Conservation (phyloP, 192 early-diverging fungal species). For the Gamsiella multidivaricata region DNA sequence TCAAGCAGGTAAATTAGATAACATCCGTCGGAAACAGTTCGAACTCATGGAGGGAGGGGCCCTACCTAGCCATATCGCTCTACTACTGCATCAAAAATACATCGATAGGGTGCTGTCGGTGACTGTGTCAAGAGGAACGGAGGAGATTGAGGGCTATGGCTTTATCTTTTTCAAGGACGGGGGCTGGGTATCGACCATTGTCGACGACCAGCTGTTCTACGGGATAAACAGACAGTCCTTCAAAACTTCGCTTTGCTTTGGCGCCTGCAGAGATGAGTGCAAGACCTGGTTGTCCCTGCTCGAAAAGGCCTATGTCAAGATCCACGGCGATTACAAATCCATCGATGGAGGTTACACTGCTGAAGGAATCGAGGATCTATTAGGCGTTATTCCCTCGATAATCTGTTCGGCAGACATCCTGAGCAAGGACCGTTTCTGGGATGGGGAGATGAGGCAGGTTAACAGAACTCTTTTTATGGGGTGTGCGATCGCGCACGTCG, state of each 20-base stretch:
- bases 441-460: conserved; percentile 37
- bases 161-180: conserved; percentile 65
- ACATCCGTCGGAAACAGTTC: not conserved
- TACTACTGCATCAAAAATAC: no score
- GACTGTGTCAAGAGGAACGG: conserved; percentile 62
- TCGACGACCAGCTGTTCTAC: conserved; percentile 60
- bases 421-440: conserved; percentile 57
- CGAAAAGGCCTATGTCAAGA: conserved; percentile 67
- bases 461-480: conserved; percentile 28
- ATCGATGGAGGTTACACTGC: conserved; percentile 49
- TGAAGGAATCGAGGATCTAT: conserved; percentile 62
- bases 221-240: not conserved
- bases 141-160: conserved; percentile 63
- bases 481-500: conserved; percentile 24
- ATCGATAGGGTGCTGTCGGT: conserved; percentile 55
- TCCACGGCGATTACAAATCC: conserved; percentile 58
- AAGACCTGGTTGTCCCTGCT: conserved; percentile 65
- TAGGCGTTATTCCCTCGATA: conserved; percentile 52
- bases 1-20: conserved; percentile 22
- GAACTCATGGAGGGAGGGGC: no score
- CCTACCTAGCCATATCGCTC: not conserved
- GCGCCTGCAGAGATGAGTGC: conserved; percentile 33
- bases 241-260: conserved; percentile 27
- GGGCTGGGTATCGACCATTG: conserved; percentile 56
- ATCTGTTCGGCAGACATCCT: conserved; percentile 52